Percentiles rank a stretch among this genome's conserved stretches.
Evolutionary conservation across 2,329 filamentous ascomycete genomes (phyloP).

Genomic region (Penicillium rolfsii): DNA sequence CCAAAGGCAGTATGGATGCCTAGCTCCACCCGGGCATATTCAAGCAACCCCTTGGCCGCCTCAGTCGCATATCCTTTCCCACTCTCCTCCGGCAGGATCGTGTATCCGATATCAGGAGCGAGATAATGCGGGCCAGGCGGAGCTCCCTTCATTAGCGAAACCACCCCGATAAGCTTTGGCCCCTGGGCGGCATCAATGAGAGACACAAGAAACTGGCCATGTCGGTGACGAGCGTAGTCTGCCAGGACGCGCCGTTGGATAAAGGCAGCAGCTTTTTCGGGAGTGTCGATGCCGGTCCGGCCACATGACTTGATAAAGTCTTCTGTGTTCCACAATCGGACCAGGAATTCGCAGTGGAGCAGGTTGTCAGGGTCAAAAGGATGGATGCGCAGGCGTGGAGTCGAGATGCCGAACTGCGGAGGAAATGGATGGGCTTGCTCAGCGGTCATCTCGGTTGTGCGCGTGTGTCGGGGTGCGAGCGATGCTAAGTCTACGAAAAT

Average conservation of each 20-base stretch:
- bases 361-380: slow-evolving; percentile 18
- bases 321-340: slow-evolving; percentile 26
- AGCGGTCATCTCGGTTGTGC: neutral
- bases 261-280: slow-evolving; percentile 18
- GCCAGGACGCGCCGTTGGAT: slow-evolving; percentile 8
- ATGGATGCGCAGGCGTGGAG: slow-evolving; percentile 23
- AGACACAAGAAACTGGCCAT: slow-evolving; percentile 21
- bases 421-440: slow-evolving; percentile 12
- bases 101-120: slow-evolving; percentile 32
- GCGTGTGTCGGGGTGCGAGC: neutral
- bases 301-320: slow-evolving; percentile 21
- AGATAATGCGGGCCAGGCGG: slow-evolving; percentile 18
- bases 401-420: slow-evolving; percentile 19
- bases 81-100: slow-evolving; percentile 28
- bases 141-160: slow-evolving; percentile 25
- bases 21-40: slow-evolving; percentile 20
- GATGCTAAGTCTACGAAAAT: neutral
- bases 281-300: slow-evolving; percentile 13
- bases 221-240: slow-evolving; percentile 15
- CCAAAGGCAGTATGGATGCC: slow-evolving; percentile 27
- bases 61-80: slow-evolving; percentile 35
- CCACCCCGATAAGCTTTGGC: slow-evolving; percentile 19
- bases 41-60: slow-evolving; percentile 25
- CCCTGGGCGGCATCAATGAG: neutral
- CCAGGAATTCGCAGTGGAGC: slow-evolving; percentile 23